Base-by-base conservation (phyloP, 2,329 filamentous ascomycete genomes). In the Colletotrichum incanum region DNA sequence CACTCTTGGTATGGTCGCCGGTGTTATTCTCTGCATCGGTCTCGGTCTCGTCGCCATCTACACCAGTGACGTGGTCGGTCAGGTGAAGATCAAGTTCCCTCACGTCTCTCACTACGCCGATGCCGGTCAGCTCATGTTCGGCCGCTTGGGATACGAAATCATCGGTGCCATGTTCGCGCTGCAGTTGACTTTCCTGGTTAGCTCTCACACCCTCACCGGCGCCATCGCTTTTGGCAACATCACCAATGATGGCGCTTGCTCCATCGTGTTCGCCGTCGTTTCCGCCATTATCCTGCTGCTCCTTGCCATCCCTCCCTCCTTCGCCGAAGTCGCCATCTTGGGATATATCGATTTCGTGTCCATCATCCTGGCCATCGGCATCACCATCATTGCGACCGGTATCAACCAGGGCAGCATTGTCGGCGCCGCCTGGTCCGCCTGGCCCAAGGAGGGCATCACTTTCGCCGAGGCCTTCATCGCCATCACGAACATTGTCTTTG, bases 161-260 rank as follows among this genome's bases (percentile, higher is more conserved):
- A 83, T 93, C 55, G 91, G 90, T 31, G 80, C 84, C 74, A 90
- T 88, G 74, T 91, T 92, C 76, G 82, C 88, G 12, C 80, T 93
- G 23, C 90, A 93, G 80, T 84, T 94, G 49, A 82, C 92, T 67
- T 93, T 94, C 81, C 87, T 93, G 76, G 91, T 92, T 81, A 91
- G 88, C 43, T 92, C 91, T n/a, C 93, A 94, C 81, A 85, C 93
- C 63, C 83, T 94, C 73, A 93, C 91, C 0, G 93, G 93, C 75
- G 88, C 87, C 41, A 91, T 93, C 76, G 92, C 92, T 75, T 88
- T 93, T 80, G 91, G 91, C 76, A 90, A 86, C 62, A 84, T 94
- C 63, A 91, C 90, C 5, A 80, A 88, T 4, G 86, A 92, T 73
- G 88, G 79, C 59, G 77, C 80, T 20, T 87, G 85, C 80, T 83